Evolutionary conservation across 2,329 filamentous ascomycete species (phyloP), one percentile per base, ranked within the genome.

Genomic region (Microcyclospora tardicrescens): DNA sequence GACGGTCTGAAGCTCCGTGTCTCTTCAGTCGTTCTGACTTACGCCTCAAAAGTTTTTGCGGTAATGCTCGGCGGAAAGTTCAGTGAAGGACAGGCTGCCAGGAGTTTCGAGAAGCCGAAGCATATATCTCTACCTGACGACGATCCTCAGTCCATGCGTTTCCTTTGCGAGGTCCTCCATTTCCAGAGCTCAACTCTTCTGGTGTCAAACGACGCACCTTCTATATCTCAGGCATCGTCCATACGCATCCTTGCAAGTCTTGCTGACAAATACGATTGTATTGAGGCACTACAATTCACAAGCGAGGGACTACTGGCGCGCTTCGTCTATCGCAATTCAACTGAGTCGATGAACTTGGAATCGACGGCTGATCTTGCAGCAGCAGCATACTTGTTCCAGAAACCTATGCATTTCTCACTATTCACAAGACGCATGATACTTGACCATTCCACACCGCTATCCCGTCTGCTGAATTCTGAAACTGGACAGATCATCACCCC

Each of bases 181-280:
- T 24, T 24, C 19, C 19, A 24, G 8, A 24, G 19, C 19, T 4
- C 19, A 24, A 5, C 4, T 24, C 19, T 24, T 8, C 19, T 24
- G 19, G 19, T 8, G 19, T 24, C 19, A 24, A 8, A 24, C 32
- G 14, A 29, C n/a, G 5, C 10, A 16, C 13, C 35, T 30, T 12
- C 32, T 15, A 11, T 5, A 12, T 5, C 14, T 37, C 5, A 10
- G 31, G 32, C 28, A 37, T 33, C 6, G 34, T 32, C 19, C 4
- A 12, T 38, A 15, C 16, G 15, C 33, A 10, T 29, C 14, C 29
- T 34, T 16, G 34, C 13, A 10, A 12, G 33, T 29, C 29, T 38
- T 8, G 39, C 39, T n/a, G 39, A 41, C 31, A 41, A 41, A 31
- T 41, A 38, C 27, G 35, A 33, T 19, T 37, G 35, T 19, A 15